These are phyloP conservation scores for Arctium lappa DNA, from an alignment of 129 eudicot species.

Conservation along the genomic window DNA sequence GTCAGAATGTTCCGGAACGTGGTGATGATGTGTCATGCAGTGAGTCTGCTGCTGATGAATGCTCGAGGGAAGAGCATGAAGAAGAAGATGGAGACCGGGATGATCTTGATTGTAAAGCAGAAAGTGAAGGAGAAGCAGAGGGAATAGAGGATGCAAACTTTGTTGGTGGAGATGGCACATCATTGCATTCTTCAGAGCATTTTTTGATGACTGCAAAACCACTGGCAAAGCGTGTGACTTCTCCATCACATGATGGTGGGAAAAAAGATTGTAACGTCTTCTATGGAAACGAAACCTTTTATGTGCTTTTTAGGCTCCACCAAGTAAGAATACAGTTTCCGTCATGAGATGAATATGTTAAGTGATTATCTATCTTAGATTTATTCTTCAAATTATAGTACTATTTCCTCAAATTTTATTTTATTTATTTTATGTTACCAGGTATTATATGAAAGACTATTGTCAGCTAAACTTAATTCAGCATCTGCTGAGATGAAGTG, in stretches of 20 bases:
- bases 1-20: constrained; percentile 75
- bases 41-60: constrained; percentile 90
- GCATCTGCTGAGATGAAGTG: constrained; percentile 58
- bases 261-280: constrained; percentile 56
- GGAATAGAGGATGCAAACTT: constrained; percentile 58
- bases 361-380: not conserved
- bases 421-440: constrained; percentile 20
- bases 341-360: not conserved
- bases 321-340: constrained; percentile 49
- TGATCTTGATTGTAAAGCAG: constrained; percentile 81
- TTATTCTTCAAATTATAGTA: not conserved
- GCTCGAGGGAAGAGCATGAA: constrained; percentile 76
- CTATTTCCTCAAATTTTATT: not conserved
- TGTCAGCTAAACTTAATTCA: constrained; percentile 60
- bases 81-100: constrained; percentile 73
- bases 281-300: constrained; percentile 81
- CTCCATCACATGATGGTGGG: constrained; percentile 35
- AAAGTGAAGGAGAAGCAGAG: constrained; percentile 95
- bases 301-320: constrained; percentile 85
- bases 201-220: constrained; percentile 61
- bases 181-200: constrained; percentile 53
- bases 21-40: constrained; percentile 88
- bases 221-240: constrained; percentile 63
- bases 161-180: constrained; percentile 46
- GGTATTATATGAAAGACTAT: constrained; percentile 79